Percentiles rank a stretch among this genome's conserved stretches.
Evolutionary conservation across 208 protist genomes (phyloP).

Genomic region (Zelonia costaricensis): DNA sequence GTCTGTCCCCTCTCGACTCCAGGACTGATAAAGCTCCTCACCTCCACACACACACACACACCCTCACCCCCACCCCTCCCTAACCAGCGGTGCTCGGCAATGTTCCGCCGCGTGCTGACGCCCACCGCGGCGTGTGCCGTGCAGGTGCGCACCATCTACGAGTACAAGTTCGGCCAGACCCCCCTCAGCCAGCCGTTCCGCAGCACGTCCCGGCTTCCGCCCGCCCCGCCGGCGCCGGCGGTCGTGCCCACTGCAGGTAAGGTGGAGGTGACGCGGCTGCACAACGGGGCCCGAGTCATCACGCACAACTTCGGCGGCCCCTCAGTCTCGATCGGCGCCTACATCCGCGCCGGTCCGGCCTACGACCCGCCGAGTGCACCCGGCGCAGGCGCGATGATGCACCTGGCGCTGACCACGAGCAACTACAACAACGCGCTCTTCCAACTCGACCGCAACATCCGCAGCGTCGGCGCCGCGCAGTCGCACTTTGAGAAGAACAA

Average conservation of each 20-base stretch:
- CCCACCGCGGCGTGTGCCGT: conserved; percentile 18
- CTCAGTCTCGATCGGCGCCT: conserved; percentile 78
- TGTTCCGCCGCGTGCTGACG: conserved; percentile 52
- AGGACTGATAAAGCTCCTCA: too few species aligned
- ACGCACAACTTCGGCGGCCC: conserved; percentile 73
- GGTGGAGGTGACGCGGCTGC: conserved; percentile 68
- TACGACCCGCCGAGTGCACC: conserved; percentile 80
- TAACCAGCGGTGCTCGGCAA: conserved; percentile 8
- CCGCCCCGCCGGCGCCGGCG: conserved; percentile 7
- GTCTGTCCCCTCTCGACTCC: too few species aligned
- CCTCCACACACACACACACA: neutral
- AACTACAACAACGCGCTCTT: conserved; percentile 88
- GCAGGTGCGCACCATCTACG: conserved; percentile 58
- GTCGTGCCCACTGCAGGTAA: conserved; percentile 12
- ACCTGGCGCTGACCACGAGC: conserved; percentile 75
- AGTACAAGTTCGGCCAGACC: conserved; percentile 82
- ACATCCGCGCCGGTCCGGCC: conserved; percentile 77
- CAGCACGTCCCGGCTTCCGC: conserved; percentile 7
- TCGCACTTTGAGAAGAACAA: conserved; percentile 84
- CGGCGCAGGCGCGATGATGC: conserved; percentile 73
- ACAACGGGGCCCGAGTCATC: conserved; percentile 84
- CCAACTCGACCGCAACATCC: conserved; percentile 84
- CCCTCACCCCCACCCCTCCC: neutral
- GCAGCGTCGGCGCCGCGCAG: conserved; percentile 68
- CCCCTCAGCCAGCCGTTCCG: conserved; percentile 52